Evolutionary conservation across 2,329 filamentous ascomycete genomes (phyloP).

Genomic region (Aspergillus sp.): DNA sequence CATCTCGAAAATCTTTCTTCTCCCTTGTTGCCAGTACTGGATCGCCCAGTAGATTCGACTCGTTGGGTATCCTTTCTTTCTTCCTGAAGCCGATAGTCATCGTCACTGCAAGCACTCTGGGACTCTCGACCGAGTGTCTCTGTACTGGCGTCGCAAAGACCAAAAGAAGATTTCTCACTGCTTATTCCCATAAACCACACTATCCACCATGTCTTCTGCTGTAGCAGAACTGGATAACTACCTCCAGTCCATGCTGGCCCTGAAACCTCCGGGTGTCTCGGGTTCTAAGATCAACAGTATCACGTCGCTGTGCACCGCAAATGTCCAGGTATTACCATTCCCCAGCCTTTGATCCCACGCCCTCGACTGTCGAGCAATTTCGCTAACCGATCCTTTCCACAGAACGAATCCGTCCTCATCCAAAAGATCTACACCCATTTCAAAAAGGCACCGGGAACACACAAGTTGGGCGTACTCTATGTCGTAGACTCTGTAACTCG

Average conservation of each 20-base stretch:
- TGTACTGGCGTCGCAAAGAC: slow-evolving; percentile 10
- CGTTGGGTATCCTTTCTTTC: slow-evolving; percentile 12
- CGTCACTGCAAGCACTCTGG: slow-evolving; percentile 8
- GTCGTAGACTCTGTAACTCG: slow-evolving; percentile 99
- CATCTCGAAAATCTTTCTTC: slow-evolving; percentile 14
- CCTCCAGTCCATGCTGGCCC: slow-evolving; percentile 83
- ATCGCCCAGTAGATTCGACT: slow-evolving; percentile 26
- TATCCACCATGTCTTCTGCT: slow-evolving; percentile 67
- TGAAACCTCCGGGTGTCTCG: slow-evolving; percentile 93
- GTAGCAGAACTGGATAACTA: slow-evolving; percentile 88
- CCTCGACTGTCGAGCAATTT: background rate
- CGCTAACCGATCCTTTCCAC: slow-evolving; percentile 18
- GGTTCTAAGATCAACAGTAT: slow-evolving; percentile 87
- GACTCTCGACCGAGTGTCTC: slow-evolving; percentile 8
- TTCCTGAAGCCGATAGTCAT: slow-evolving; percentile 17
- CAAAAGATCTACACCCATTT: slow-evolving; percentile 97
- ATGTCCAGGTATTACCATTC: slow-evolving; percentile 70
- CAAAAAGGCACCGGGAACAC: slow-evolving; percentile 88
- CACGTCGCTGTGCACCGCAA: slow-evolving; percentile 81
- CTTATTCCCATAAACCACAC: slow-evolving; percentile 8
- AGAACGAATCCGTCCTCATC: slow-evolving; percentile 93
- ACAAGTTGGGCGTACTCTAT: slow-evolving; percentile 99
- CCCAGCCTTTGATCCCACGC: background rate
- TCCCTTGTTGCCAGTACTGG: slow-evolving; percentile 17
- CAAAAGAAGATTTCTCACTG: background rate